phyloP scores from a whole-genome alignment of 805 yeast species.

The Isabelozyma pseudorhagii region DNA sequence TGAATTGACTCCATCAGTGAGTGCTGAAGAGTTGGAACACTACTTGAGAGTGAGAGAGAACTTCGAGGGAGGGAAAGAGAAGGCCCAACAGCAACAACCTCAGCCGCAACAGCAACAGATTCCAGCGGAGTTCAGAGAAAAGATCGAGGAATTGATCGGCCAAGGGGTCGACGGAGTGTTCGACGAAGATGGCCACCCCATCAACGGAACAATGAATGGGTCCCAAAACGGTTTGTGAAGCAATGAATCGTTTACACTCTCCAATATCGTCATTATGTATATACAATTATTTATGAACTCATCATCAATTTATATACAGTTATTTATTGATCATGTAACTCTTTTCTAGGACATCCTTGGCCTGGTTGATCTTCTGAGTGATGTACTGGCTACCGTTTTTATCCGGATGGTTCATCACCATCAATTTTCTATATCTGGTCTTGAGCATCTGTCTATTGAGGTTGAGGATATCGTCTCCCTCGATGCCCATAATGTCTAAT shows the following conservation, averaged over 20 bases:
- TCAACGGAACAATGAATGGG: neutral
- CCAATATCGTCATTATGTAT: neutral
- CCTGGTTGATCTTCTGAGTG: constrained; percentile 42
- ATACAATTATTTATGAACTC: no score
- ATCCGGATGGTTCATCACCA: constrained; percentile 44
- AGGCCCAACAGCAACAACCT: constrained; percentile 13
- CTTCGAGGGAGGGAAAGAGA: constrained; percentile 68
- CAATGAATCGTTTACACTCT: no score
- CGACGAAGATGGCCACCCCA: constrained; percentile 1
- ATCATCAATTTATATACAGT: neutral
- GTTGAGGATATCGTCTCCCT: constrained; percentile 36
- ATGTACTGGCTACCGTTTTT: constrained; percentile 37
- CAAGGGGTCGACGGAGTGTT: neutral
- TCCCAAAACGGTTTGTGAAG: neutral
- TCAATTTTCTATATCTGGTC: constrained; percentile 34
- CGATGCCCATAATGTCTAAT: constrained; percentile 36
- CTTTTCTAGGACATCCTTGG: constrained; percentile 37
- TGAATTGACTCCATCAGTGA: constrained; percentile 79
- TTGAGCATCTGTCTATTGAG: constrained; percentile 33
- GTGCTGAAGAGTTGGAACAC: constrained; percentile 81
- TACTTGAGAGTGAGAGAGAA: constrained; percentile 74
- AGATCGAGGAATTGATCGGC: constrained; percentile 4
- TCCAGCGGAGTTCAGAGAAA: constrained; percentile 2
- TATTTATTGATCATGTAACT: constrained; percentile 31
- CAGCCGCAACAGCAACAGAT: neutral